Base-by-base conservation (phyloP, 1,139 yeast genomes). In the Debaryomyces psychrophilus region DNA sequence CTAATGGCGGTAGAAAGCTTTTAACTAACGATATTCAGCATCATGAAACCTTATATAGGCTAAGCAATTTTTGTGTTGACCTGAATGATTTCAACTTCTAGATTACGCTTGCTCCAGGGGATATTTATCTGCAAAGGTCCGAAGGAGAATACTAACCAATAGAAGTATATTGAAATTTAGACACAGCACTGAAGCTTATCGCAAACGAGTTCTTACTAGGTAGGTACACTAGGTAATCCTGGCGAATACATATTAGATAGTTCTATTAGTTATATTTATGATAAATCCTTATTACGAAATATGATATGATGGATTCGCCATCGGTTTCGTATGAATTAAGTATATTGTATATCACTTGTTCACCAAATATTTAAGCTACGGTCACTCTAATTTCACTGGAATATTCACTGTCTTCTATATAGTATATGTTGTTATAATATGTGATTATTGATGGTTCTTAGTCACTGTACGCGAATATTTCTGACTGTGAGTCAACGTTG, bases 21-120 rank as follows among this genome's bases (percentile, higher is more conserved):
- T 46, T 47, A 41, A 47, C 37, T 20, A 20, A 20, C 22, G 5
- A 5, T 5, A 6, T 20, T 3, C 12, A 51, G 54, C 53, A 51
- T 18, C 54, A 50, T 28, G 54, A 51, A 41, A 50, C 54, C 2
- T 43, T 15, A 28, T 51, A 43, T 26, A 26, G 50, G 23, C 20
- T 50, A 33, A 35, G 20, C 31, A 34, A 39, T 4, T 23, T 47
- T 37, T 43, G 44, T 12, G 9, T 8, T 28, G 26, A 15, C 17
- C 18, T 15, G 15, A 8, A 29, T 29, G 17, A 15, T 29, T 15
- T 14, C 18, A 29, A 15, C 8, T 15, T 11, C 17, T 29, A 29
- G 33, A 7, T 29, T 29, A 7, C 11, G 5, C 2, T 26, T n/a
- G 8, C 17, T n/a, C 22, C 22, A 20, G 22, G 22, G 22, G 22